Base-by-base conservation (phyloP, 805 yeast species). In the Metschnikowia gruessii region DNA sequence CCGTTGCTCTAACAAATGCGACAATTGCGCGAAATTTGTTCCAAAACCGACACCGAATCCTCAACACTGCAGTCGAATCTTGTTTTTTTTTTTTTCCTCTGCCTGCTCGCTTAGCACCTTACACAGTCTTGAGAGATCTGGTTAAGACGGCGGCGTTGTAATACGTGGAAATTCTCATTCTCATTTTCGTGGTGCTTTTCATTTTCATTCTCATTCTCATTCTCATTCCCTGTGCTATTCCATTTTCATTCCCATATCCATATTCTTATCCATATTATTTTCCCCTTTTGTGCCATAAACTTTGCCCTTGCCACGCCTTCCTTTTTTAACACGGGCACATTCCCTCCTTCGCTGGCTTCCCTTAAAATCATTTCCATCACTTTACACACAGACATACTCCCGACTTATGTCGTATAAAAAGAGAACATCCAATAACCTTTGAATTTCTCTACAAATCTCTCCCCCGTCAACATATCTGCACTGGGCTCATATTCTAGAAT, bases 51-150 rank as follows among this genome's bases (percentile, higher is more conserved):
- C 24, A 4, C 24, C 24, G 24, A 21, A 21, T 5, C 24, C 24
- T 21, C 24, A 21, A 21, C 24, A 7, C 24, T 21, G 24, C 24
- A 21, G 24, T 21, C 24, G 24, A 21, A 21, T 21, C 24, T 21
- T 21, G 4, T 21, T 21, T 21, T 21, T 21, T 17, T 16, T 35
- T 32, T 26, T 30, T 17, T 16, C 18, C 4, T 35, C n/a, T 22
- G 9, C 12, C 28, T 28, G 36, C 40, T 36, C 31, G 40, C 39
- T 21, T 37, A 36, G 16, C 37, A 15, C 24, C 40, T 36, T 36
- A 42, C 37, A 42, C 45, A 42, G 45, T 28, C 37, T 12, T 22
- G 22, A 24, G 35, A 21, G 39, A 41, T 34, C 32, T 41, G 39
- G 28, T 17, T 19, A 24, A 34, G 35, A 21, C 3, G 28, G 9